These are phyloP conservation scores for Jatropha multifida DNA, from an alignment of 441 rosid species.

Conservation along the genomic window DNA sequence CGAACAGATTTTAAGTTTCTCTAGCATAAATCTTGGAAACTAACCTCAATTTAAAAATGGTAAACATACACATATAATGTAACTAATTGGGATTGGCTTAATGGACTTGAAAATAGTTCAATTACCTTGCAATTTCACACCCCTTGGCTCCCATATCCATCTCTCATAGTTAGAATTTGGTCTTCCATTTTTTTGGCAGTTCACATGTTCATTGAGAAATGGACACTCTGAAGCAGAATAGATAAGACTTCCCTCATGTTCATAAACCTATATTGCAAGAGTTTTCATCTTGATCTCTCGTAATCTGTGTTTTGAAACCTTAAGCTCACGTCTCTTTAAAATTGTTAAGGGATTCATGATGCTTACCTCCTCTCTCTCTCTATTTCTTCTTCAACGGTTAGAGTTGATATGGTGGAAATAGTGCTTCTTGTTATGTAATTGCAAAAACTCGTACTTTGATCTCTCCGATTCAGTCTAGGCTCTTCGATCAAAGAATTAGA, in stretches of 20 bases:
- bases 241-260: slow-evolving; percentile 32
- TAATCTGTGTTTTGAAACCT: no score
- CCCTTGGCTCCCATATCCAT: slow-evolving; percentile 53
- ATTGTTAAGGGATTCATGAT: no score
- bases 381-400: no score
- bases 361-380: no score
- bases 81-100: background rate
- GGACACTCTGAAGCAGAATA: slow-evolving; percentile 40
- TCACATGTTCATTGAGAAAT: slow-evolving; percentile 46
- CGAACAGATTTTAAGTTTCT: slow-evolving; percentile 33
- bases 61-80: background rate
- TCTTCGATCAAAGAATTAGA: no score
- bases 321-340: no score
- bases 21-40: slow-evolving; percentile 47
- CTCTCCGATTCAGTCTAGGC: no score
- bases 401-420: no score
- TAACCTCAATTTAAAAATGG: background rate
- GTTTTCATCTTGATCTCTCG: no score
- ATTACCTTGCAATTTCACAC: slow-evolving; percentile 47
- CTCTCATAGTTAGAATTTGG: slow-evolving; percentile 45
- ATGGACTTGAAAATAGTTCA: background rate
- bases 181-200: slow-evolving; percentile 49
- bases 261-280: slow-evolving; percentile 37
- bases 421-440: no score
- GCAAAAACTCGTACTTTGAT: no score